Conservation (phyloP, 23 red algal genomes). For the Chondrus crispus region DNA sequence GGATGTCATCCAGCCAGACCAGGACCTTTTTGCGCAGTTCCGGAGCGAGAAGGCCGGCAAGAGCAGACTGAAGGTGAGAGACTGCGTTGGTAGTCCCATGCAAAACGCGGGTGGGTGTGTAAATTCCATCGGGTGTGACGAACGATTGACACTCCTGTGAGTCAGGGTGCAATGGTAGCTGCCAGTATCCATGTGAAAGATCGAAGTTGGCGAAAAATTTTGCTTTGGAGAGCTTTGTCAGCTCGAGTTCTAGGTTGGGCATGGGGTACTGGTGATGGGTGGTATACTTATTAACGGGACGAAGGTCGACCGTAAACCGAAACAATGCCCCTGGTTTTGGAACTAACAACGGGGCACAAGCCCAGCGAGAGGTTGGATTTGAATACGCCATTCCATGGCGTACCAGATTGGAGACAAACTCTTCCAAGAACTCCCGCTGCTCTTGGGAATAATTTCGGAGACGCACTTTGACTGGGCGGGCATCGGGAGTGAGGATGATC, state of each 20-base stretch:
- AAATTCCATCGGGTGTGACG: constrained; percentile 38
- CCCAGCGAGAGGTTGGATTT: constrained; percentile 30
- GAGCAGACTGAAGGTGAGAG: constrained; percentile 21
- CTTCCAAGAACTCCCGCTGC: constrained; percentile 13
- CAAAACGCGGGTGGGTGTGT: constrained; percentile 37
- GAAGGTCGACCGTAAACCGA: not conserved
- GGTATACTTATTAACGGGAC: constrained; percentile 14
- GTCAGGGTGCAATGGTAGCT: not conserved
- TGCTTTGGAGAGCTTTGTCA: not conserved
- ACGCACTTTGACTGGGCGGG: constrained; percentile 28
- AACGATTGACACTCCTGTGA: constrained; percentile 43
- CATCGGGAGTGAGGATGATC: constrained; percentile 1
- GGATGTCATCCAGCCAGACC: constrained; percentile 25
- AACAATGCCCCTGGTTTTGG: constrained; percentile 10
- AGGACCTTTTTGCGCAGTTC: not conserved
- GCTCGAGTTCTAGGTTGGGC: constrained; percentile 33
- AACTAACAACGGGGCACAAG: constrained; percentile 40
- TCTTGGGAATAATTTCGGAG: constrained; percentile 33
- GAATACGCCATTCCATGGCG: constrained; percentile 14
- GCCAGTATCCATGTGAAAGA: constrained; percentile 17
- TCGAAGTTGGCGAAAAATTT: constrained; percentile 45
- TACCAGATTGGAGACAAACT: not conserved
- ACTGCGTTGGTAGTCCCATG: constrained; percentile 42
- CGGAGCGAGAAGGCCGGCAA: not conserved
- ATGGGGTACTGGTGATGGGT: constrained; percentile 3